Conservation (phyloP, 169 alveolate genomes). For the Plasmodium berghei region DNA sequence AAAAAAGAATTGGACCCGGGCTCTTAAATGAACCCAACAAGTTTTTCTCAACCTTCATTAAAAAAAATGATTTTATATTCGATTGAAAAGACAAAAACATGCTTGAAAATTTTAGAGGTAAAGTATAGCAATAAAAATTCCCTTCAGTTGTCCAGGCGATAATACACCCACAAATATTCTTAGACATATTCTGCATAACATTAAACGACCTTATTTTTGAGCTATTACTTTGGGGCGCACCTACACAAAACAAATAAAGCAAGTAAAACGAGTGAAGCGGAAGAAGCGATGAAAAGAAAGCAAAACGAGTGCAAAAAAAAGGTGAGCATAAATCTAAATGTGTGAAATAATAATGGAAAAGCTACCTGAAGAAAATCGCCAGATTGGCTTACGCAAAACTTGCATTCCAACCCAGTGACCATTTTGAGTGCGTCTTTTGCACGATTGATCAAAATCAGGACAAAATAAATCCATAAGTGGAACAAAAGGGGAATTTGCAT, state of each 20-base stretch:
- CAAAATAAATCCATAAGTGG: slow-evolving; percentile 74
- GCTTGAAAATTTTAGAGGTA: slow-evolving; percentile 69
- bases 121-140: slow-evolving; percentile 46
- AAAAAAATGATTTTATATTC: slow-evolving; percentile 59
- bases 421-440: not conserved
- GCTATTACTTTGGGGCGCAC: slow-evolving; percentile 10
- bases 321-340: too few species aligned
- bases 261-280: not conserved
- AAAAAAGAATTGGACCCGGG: slow-evolving; percentile 49
- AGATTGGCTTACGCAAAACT: slow-evolving; percentile 24
- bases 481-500: slow-evolving; percentile 17
- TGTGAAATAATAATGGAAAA: too few species aligned
- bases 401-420: slow-evolving; percentile 71
- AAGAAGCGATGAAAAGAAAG: not conserved
- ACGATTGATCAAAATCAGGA: slow-evolving; percentile 40
- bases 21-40: slow-evolving; percentile 48
- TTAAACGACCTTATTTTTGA: slow-evolving; percentile 37
- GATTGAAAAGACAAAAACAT: slow-evolving; percentile 65
- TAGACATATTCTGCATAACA: slow-evolving; percentile 49
- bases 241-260: not conserved
- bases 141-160: slow-evolving; percentile 77
- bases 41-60: slow-evolving; percentile 26
- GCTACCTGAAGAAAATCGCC: slow-evolving; percentile 68
- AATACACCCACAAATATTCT: slow-evolving; percentile 46
- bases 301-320: not conserved